Evolutionary conservation across 805 yeast genomes (phyloP), one percentile per base, ranked within the genome.

Genomic region (Sungouiella blattae): DNA sequence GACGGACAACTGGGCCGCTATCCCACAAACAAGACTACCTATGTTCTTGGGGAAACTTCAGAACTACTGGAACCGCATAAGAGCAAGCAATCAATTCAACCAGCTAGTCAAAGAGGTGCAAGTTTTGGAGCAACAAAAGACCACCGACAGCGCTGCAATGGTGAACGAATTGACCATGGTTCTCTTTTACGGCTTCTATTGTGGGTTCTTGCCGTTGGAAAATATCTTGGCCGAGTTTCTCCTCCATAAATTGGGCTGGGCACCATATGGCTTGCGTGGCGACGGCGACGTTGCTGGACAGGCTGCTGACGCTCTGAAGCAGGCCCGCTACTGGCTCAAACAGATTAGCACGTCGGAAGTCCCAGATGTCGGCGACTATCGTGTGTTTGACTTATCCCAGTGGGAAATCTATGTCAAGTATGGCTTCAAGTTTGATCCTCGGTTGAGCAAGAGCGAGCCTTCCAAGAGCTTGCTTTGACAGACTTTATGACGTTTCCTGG

Each of bases 161-260:
- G 47, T 57, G 24, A 62, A 64, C 30, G 72, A 68, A 37, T 49
- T 64, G 34, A 56, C 59, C 6, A 50, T 61, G 51, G 69, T 64
- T 8, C 54, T 68, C 18, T 68, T 68, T 36, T 68, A 60, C 42
- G 73, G 73, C 2, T 64, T 55, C 37, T 67, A 64, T 44, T 65
- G 64, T 41, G 73, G 71, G 3, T 42, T 57, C 16, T 61, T 70
- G 4, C 73, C 73, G 3, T 47, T 65, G 18, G 73, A 68, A 39
- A 65, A 66, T 44, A 52, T 65, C 31, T 57, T 67, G 14, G 71
- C 73, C 5, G 73, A 68, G 47, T 51, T 57, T 3, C 55, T 58
- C 37, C 58, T 68, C 36, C 61, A 60, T 41, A 49, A 52, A 32
- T 48, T 67, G 28, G 71, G 71, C 3, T 68, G 73, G 73, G 60